Evolutionary conservation across 495 filamentous ascomycete genomes (phyloP).

Genomic region (Evernia prunastri): DNA sequence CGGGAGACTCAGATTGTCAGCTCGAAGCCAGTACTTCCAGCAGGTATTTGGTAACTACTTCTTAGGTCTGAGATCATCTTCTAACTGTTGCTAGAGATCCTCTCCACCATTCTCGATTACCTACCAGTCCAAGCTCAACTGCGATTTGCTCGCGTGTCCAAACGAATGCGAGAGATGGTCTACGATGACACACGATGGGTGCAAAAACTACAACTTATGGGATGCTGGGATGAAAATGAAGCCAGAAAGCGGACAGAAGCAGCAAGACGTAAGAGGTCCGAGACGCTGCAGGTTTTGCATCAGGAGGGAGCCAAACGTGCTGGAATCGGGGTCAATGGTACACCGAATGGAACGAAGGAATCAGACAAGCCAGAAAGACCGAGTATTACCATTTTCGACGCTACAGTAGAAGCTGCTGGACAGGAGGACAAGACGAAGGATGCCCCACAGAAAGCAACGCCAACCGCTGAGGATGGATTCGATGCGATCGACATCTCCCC

Average conservation of each 20-base stretch:
- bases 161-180: slow-evolving; percentile 92
- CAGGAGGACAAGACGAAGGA: slow-evolving; percentile 16
- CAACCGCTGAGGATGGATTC: slow-evolving; percentile 54
- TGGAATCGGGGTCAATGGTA: slow-evolving; percentile 34
- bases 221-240: slow-evolving; percentile 86
- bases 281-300: slow-evolving; percentile 48
- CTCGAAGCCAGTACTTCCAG: slow-evolving; percentile 67
- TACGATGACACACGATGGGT: slow-evolving; percentile 98
- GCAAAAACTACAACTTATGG: slow-evolving; percentile 72
- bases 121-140: slow-evolving; percentile 77
- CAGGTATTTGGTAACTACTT: slow-evolving; percentile 49
- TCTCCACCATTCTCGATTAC: slow-evolving; percentile 82
- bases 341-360: slow-evolving; percentile 25
- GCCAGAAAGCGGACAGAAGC: slow-evolving; percentile 74
- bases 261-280: slow-evolving; percentile 57
- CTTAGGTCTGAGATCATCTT: background rate
- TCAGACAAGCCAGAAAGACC: background rate
- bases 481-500: slow-evolving; percentile 54
- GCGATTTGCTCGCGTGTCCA: slow-evolving; percentile 79
- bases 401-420: slow-evolving; percentile 45
- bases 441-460: slow-evolving; percentile 14
- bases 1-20: slow-evolving; percentile 70
- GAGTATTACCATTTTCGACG: slow-evolving; percentile 61
- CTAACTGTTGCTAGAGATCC: slow-evolving; percentile 60
- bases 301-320: slow-evolving; percentile 42